Percentiles rank a stretch among this genome's conserved stretches.
These are phyloP conservation scores for Adansonia madagascariensis DNA, from an alignment of 441 rosid genomes.

Conservation along the genomic window DNA sequence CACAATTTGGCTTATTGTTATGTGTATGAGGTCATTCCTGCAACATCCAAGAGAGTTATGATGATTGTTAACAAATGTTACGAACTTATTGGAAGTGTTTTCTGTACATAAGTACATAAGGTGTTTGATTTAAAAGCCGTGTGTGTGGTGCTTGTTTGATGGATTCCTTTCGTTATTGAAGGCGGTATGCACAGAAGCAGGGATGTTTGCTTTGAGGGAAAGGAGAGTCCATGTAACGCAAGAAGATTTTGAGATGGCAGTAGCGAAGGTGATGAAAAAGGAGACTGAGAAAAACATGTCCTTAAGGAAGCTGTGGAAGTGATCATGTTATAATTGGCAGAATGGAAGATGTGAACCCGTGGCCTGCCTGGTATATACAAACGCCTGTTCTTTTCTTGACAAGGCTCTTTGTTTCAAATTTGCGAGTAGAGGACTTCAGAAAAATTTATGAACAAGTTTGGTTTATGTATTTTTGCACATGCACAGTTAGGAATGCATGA, in stretches of 20 bases:
- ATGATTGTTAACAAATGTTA: background rate
- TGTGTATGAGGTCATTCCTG: background rate
- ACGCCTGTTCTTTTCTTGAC: no score
- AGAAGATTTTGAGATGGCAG: conserved; percentile 88
- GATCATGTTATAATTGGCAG: no score
- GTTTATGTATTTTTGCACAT: no score
- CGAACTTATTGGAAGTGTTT: background rate
- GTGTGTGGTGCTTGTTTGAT: background rate
- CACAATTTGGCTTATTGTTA: background rate
- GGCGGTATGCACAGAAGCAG: conserved; percentile 93
- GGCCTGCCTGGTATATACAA: no score
- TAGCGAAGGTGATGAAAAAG: conserved; percentile 96
- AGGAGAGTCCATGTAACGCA: conserved; percentile 84
- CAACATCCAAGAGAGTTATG: background rate
- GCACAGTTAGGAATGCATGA: no score
- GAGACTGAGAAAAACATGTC: conserved; percentile 96
- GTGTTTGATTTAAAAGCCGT: no score
- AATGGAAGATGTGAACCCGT: no score
- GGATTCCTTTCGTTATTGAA: conserved; percentile 41
- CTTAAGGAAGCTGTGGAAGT: conserved; percentile 60
- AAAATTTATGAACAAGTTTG: no score
- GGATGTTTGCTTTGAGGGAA: conserved; percentile 86
- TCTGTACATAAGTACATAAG: background rate
- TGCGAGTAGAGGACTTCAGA: no score
- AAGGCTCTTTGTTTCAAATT: no score